A percentile compares a stretch with the other conserved stretches of the same genome.
Evolutionary conservation across 257 asterid genomes (phyloP).

Genomic region (Penstemon newberryi): DNA sequence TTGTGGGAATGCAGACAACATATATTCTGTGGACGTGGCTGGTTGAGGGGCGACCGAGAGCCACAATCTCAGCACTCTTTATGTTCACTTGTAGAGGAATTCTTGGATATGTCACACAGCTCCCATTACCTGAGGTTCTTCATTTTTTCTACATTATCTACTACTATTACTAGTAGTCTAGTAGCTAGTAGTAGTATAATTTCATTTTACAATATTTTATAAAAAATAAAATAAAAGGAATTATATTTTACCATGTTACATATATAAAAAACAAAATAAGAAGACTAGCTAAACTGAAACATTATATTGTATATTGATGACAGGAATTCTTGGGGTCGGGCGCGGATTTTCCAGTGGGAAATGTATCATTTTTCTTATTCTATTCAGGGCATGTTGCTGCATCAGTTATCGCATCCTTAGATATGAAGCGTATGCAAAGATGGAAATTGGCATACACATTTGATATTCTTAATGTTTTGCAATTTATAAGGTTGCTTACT

Average conservation of each 20-base stretch:
- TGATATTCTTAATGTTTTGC: conserved; percentile 69
- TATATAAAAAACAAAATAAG: too few relatives aligned
- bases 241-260: too few relatives aligned
- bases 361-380: conserved; percentile 85
- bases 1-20: conserved; percentile 78
- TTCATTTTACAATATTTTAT: too few relatives aligned
- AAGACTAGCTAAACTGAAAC: background rate
- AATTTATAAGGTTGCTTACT: conserved; percentile 68
- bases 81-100: conserved; percentile 97
- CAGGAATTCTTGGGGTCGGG: conserved; percentile 95
- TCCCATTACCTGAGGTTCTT: conserved; percentile 80
- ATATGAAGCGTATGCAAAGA: conserved; percentile 82
- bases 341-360: conserved; percentile 93
- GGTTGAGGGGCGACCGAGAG: conserved; percentile 83
- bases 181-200: background rate
- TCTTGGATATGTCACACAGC: conserved; percentile 90
- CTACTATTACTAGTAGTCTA: background rate
- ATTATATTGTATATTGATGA: background rate
- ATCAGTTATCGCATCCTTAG: conserved; percentile 81
- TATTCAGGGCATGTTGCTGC: conserved; percentile 95
- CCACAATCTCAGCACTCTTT: conserved; percentile 74
- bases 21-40: conserved; percentile 80
- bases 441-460: conserved; percentile 66
- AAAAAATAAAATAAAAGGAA: too few relatives aligned
- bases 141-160: background rate